Conservation (phyloP, 2,329 filamentous ascomycete species). For the Gremmenia infestans region DNA sequence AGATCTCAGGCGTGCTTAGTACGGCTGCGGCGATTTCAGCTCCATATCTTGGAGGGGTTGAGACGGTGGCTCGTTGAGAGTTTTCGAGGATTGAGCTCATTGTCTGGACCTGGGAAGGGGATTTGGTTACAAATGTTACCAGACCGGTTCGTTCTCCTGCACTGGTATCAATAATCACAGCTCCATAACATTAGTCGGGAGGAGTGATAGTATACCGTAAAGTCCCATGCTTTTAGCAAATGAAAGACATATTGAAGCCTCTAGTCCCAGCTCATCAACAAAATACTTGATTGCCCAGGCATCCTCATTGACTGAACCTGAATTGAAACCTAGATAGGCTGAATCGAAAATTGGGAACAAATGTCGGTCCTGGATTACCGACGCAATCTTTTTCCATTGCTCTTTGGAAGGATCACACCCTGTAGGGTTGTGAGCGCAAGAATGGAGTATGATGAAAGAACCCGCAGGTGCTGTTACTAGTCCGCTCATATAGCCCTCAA, state of each 20-base stretch:
- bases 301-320: slow-evolving; percentile 30
- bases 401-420: slow-evolving; percentile 36
- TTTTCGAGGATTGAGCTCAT: slow-evolving; percentile 31
- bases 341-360: slow-evolving; percentile 33
- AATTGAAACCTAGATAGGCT: slow-evolving; percentile 32
- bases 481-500: slow-evolving; percentile 27
- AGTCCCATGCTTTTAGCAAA: slow-evolving; percentile 57
- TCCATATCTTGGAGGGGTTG: slow-evolving; percentile 35
- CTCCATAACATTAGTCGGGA: no score
- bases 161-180: no score
- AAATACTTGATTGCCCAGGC: slow-evolving; percentile 31
- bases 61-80: slow-evolving; percentile 32
- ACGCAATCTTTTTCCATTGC: slow-evolving; percentile 31
- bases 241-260: slow-evolving; percentile 53
- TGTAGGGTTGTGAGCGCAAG: slow-evolving; percentile 41
- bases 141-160: slow-evolving; percentile 14
- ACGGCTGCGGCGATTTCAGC: slow-evolving; percentile 34
- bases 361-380: slow-evolving; percentile 16
- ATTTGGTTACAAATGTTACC: slow-evolving; percentile 24
- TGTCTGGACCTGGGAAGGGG: slow-evolving; percentile 9
- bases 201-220: slow-evolving; percentile 33
- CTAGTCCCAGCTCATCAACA: slow-evolving; percentile 35
- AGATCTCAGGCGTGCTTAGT: slow-evolving; percentile 26
- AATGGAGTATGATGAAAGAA: slow-evolving; percentile 35
- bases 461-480: slow-evolving; percentile 27